Evolutionary conservation across 768 basidiomycete species (phyloP), one percentile per base, ranked within the genome.

Genomic region (Suillus ampliporus): DNA sequence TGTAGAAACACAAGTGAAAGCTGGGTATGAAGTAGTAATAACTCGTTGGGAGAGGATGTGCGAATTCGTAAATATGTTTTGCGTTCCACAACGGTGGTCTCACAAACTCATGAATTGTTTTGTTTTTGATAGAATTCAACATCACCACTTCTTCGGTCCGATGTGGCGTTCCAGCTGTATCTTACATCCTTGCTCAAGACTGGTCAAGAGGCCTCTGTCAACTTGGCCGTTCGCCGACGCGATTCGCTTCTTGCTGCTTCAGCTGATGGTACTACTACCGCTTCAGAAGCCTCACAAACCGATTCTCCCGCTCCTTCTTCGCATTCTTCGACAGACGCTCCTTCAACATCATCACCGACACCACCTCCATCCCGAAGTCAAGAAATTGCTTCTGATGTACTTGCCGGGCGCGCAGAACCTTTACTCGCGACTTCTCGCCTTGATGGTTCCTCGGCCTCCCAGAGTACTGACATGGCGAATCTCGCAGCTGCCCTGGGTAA

Each of bases 21-120:
- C 87, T 14, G 92, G 86, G 1, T 89, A 89, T 72, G 88, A 92
- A 62, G 78, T 90, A 26, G 77, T 94, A 61, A 86, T 92, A 61
- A 86, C 79, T 69, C 85, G 92, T 60, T 95, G 93, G 92, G 92
- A 95, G 72, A 82, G 88, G 67, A 87, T 89, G 83, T 85, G 85
- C 69, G 90, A 94, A 83, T 92, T 89, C 71, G 93, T 94, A 77
- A 68, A 91, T 86, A 35, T 15, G 10, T 41, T 34, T 57, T 41
- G 13, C 15, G 13, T 51, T 10, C 46, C 38, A 19, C 14, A 57
- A 26, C 5, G 17, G 41, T 38, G 35, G 34, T 54, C 35, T 62
- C 56, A 57, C 53, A 64, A 58, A 28, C 41, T 54, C 72, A 57
- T 47, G 59, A 26, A 11, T 28, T 19, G 11, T 13, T 34, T 52